Base-by-base conservation (phyloP, 768 basidiomycete species). In the Megacollybia marginata region DNA sequence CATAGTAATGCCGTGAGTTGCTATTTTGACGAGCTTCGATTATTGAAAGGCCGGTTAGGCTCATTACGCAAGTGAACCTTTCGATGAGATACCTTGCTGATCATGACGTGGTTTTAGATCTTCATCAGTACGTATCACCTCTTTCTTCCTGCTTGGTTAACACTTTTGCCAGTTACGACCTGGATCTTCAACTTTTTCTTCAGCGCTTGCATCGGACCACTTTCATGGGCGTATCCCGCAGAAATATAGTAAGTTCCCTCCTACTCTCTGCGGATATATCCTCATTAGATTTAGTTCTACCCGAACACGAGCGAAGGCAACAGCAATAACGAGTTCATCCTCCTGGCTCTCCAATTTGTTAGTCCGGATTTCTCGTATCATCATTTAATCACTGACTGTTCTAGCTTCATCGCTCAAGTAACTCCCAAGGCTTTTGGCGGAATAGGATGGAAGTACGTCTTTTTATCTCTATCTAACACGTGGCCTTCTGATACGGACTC, bases 161-260 rank as follows among this genome's bases (percentile, higher is more conserved):
- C 23, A 6, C 23, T 3, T 6, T 28, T 28, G 6, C 6, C 23
- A 28, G 23, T 28, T 28, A 28, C 23, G 23, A 74, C 70, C 13
- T 73, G 72, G 71, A 54, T 74, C 34, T 74, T 73, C 66, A 72
- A 73, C 53, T 71, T 73, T 62, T 71, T 72, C 62, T 74, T 73
- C 55, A 69, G 67, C 47, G 64, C 70, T 2, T 72, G 70, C 46
- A 72, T 74, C 33, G 73, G 72, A 1, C 72, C 72, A 8, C 59
- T 73, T 8, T 70, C 69, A 1, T 75, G 73, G 73, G 73, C 72
- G 3, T 70, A 71, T 51, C 72, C 71, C 0, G 71, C 69, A 4
- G 71, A 73, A 52, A 73, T 75, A 15, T 71, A 59, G 61, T 58
- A 32, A 23, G 60, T 31, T 23, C n/a, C 34, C 16, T 42, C 4